Base-by-base conservation (phyloP, 2,329 filamentous ascomycete species). In the Fusarium tjaetaba region DNA sequence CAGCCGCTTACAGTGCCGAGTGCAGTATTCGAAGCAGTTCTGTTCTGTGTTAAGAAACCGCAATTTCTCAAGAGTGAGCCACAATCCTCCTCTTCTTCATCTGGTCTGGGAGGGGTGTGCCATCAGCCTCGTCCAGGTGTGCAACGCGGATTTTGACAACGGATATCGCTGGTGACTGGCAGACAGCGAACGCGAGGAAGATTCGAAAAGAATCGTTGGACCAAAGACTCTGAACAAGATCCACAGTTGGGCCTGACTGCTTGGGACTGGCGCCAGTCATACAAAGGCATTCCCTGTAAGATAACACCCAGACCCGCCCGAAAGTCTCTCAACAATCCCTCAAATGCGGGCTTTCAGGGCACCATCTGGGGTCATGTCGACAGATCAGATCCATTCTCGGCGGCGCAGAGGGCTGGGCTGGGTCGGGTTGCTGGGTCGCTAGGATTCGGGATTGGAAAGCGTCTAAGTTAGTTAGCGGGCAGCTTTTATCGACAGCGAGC, bases 191-290 rank as follows among this genome's bases (percentile, higher is more conserved):
- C 64, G 61, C 60, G 69, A 74, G 46, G 41, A 65, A 71, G 65
- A 71, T 61, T 65, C 42, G 42, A 65, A 72, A 61, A 59, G 61
- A 73, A 75, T 73, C 69, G 73, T 77, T 78, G 75, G 68, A 76
- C 51, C 64, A 75, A 70, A 72, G 56, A 67, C 53, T 63, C 57
- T 57, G 62, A 61, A 42, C 46, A 63, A 75, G 72, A 75, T 80
- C 80, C 80, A 81, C 80, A 82, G 74, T 82, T 82, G 77, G 80
- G 80, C 80, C 72, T 80, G 79, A 78, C 76, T 82, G 80, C 80
- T 81, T 82, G 68, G 65, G 62, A 63, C 71, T 75, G 73, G 71
- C 64, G 59, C 72, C 64, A 69, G 72, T 61, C 65, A 68, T 69
- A 70, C 68, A 68, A 61, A 73, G 68, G 66, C 49, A 65, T 75